A percentile compares a stretch with the other conserved stretches of the same genome.
phyloP scores from a whole-genome alignment of 1,139 yeast genomes.

The Lodderomyces margitis region DNA sequence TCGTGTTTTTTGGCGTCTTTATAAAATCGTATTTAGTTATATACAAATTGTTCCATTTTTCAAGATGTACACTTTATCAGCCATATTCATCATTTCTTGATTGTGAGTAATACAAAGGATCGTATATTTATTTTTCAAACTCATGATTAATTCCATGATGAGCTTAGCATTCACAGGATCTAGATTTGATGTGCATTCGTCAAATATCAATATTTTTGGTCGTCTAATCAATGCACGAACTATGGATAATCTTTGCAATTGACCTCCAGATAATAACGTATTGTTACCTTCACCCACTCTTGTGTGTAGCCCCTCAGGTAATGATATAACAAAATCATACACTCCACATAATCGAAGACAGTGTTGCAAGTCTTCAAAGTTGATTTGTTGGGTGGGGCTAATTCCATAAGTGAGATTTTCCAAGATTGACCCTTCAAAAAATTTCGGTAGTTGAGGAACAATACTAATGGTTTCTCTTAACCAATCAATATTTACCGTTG shows the following conservation, averaged over 20 bases:
- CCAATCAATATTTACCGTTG: conserved; percentile 43
- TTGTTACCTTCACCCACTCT: conserved; percentile 50
- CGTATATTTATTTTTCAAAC: conserved; percentile 32
- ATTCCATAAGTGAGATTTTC: conserved; percentile 69
- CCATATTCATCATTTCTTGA: conserved; percentile 49
- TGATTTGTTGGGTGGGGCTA: conserved; percentile 20
- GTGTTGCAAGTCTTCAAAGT: conserved; percentile 36
- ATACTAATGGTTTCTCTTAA: conserved; percentile 55
- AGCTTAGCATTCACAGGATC: conserved; percentile 53
- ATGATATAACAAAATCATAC: conserved; percentile 45
- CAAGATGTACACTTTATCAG: conserved; percentile 43
- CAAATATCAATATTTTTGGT: conserved; percentile 64
- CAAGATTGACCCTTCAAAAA: conserved; percentile 64
- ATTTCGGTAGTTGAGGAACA: conserved; percentile 66
- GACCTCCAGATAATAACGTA: conserved; percentile 72
- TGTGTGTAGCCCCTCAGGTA: conserved; percentile 60
- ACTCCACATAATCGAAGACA: conserved; percentile 49
- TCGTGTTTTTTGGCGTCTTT: no score
- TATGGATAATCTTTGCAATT: conserved; percentile 71
- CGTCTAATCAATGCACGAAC: conserved; percentile 68
- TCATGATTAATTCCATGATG: conserved; percentile 42
- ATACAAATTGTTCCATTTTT: conserved; percentile 34
- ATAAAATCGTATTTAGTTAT: background rate
- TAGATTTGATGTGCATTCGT: conserved; percentile 79
- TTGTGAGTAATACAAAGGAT: conserved; percentile 61